Evolutionary conservation across 1,139 yeast species (phyloP), one percentile per base, ranked within the genome.

Genomic region (Taphrina confusa): DNA sequence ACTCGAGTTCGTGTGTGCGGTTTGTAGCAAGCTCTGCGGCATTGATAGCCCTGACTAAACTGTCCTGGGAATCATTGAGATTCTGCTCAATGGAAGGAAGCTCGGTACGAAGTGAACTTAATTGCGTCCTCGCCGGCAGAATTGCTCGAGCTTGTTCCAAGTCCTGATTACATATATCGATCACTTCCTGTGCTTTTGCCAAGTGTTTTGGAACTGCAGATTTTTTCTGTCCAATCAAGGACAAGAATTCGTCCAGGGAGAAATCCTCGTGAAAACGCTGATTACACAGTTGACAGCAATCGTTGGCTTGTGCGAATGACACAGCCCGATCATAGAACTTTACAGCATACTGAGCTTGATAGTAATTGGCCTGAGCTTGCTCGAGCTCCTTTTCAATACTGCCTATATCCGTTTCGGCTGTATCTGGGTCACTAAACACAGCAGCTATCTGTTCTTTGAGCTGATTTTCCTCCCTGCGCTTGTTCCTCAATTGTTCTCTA

Each of bases 261-360:
- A 47, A 31, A 31, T 36, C 60, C 14, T 44, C 61, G 36, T 54
- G 57, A 11, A 65, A 54, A 11, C 27, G 46, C 28, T 65, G 61
- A 11, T 33, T 34, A 34, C 67, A 65, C 14, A 65, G 61, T 23
- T 62, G 52, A 57, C 67, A 65, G 37, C 59, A 37, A 12, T 61
- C 57, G 27, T 44, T 22, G 12, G 34, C 14, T 14, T 34, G 33
- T 9, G 67, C 67, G 20, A 40, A 36, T 2, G 52, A 34, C 14
- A 60, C 37, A 2, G 67, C 66, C 9, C 49, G 50, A 22, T 46
- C 46, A 46, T 55, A 64, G 33, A 57, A 64, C 2, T 49, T 51
- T 12, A 61, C 25, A 1, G 62, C 61, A 51, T 64, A 64, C 16
- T 61, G 60, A 12, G 55, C 57, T 28, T 57, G 63, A 27, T 57